Percentiles rank a stretch among this genome's conserved stretches.
These are phyloP conservation scores for Xanthoconium purpureum DNA, from an alignment of 768 basidiomycete genomes.

Conservation along the genomic window DNA sequence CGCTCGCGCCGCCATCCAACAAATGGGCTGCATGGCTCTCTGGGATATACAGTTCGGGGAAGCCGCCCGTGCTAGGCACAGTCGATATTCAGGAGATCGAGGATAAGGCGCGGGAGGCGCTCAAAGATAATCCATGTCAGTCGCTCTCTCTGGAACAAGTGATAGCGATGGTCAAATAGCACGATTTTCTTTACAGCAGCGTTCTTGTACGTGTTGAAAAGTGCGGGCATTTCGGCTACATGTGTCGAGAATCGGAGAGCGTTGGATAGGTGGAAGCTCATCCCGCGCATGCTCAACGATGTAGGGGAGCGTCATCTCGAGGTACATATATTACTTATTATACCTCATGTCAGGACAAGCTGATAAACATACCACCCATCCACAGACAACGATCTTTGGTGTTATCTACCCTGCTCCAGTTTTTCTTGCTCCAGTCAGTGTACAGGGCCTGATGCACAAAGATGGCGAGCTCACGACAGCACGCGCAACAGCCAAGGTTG, in stretches of 20 bases:
- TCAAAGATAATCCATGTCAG: conserved; percentile 54
- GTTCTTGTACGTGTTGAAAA: conserved; percentile 67
- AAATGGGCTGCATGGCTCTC: conserved; percentile 22
- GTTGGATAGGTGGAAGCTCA: conserved; percentile 52
- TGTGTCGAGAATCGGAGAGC: conserved; percentile 61
- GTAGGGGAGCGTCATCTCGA: conserved; percentile 45
- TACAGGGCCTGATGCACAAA: conserved; percentile 48
- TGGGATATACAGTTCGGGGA: conserved; percentile 22
- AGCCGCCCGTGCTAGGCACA: conserved; percentile 44
- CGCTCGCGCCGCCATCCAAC: conserved; percentile 18
- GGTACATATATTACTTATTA: conserved; percentile 38
- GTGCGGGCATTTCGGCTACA: conserved; percentile 66
- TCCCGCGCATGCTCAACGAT: conserved; percentile 56
- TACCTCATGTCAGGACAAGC: background rate
- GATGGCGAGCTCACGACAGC: conserved; percentile 45
- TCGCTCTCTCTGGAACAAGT: background rate
- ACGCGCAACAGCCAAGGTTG: conserved; percentile 42
- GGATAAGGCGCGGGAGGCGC: conserved; percentile 55
- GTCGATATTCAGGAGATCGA: conserved; percentile 64
- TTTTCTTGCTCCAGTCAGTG: conserved; percentile 54
- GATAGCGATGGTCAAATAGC: background rate
- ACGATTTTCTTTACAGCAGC: conserved; percentile 31
- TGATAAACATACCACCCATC: background rate
- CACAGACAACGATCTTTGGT: conserved; percentile 60
- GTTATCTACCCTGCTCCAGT: conserved; percentile 34